Base-by-base conservation (phyloP, 768 basidiomycete genomes). In the Scleroderma citrinum region DNA sequence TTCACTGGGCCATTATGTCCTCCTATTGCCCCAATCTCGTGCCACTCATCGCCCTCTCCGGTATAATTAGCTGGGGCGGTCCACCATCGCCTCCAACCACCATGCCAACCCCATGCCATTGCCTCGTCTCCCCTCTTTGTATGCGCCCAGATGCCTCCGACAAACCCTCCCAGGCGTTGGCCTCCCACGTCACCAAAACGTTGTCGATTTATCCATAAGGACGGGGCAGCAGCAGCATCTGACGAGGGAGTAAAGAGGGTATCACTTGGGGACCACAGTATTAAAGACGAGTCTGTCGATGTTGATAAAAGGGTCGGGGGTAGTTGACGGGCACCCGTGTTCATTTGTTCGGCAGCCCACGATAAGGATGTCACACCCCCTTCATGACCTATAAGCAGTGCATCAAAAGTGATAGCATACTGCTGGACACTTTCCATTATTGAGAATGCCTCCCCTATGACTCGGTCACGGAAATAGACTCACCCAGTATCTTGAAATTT, bases 111-210 rank as follows among this genome's bases (percentile, higher is more conserved):
- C 80, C 85, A 89, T 2, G 87, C 88, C 16, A 95, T 59, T 0
- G 81, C 85, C 36, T 89, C 82, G 20, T 65, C 59, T 0, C 85
- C 85, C 23, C 32, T 57, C 6, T 38, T 41, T 16, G 71, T 64
- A 24, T 62, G 65, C 1, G 77, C 80, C 94, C 94, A 99, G 5
- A 91, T 56, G 0, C 87, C 92, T 2, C 93, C 93, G 36, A 94
- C 85, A 63, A 99, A 97, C 0, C 94, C 95, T 35, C 96, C 85
- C 5, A 90, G 72, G 59, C 93, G 73, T 71, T 93, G 81, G 17
- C 89, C 89, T n/a, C 91, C 91, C 45, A 98, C 78, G 53, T 97
- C 92, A 21, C 96, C 96, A 61, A 98, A 98, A 11, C 96, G 82
- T 56, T 91, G 87, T 11, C 77, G 71, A 53, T 88, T 92, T 39